phyloP scores from a whole-genome alignment of 768 basidiomycete genomes.

The Psilocybe subaeruginosa region DNA sequence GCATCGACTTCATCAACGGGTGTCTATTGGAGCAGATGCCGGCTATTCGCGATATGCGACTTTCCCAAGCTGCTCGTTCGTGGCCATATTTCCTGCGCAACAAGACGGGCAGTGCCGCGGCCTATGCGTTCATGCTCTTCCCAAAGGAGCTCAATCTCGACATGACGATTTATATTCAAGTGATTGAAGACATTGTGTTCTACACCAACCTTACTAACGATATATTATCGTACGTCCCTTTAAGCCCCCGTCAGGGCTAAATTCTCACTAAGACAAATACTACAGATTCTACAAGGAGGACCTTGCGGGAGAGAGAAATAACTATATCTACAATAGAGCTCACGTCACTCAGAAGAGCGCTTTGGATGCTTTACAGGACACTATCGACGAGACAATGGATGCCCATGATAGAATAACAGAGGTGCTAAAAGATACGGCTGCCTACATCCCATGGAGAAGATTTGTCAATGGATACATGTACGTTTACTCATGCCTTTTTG shows the following conservation, averaged over 20 bases:
- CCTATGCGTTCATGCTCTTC: constrained; percentile 10
- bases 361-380: constrained; percentile 2
- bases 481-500: not conserved
- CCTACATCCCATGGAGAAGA: constrained; percentile 3
- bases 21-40: constrained; percentile 7
- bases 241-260: not conserved
- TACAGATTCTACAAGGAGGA: constrained; percentile 12
- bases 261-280: not conserved
- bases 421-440: constrained; percentile 1
- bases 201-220: constrained; percentile 9
- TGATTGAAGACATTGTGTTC: constrained; percentile 7
- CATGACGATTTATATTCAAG: constrained; percentile 6
- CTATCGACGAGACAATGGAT: constrained; percentile 3
- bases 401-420: constrained; percentile 6
- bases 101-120: constrained; percentile 5
- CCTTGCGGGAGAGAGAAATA: constrained; percentile 6
- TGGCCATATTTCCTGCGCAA: constrained; percentile 15
- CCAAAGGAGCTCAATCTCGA: constrained; percentile 4
- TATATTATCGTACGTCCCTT: constrained; percentile 6
- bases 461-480: constrained; percentile 8
- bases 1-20: constrained; percentile 10
- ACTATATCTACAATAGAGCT: constrained; percentile 7
- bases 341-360: not conserved
- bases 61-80: not conserved
- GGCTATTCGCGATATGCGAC: not conserved